Evolutionary conservation across 1,284 basidiomycete genomes (phyloP).

Genomic region (Thelephora terrestris): DNA sequence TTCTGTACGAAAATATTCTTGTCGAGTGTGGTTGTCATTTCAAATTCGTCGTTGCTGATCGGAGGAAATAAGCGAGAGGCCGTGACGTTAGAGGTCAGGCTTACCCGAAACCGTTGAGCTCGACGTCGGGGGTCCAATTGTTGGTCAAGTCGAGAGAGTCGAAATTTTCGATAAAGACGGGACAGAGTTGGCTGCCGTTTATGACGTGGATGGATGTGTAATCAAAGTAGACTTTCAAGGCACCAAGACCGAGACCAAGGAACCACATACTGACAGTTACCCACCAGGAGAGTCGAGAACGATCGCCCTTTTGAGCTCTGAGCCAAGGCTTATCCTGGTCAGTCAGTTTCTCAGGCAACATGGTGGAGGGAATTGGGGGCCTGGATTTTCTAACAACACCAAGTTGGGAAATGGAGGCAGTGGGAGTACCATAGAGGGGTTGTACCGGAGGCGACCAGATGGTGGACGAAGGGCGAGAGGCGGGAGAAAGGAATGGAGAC

Average conservation of each 20-base stretch:
- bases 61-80: not conserved
- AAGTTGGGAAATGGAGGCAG: slow-evolving; percentile 14
- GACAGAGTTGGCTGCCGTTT: slow-evolving; percentile 38
- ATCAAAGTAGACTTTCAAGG: slow-evolving; percentile 37
- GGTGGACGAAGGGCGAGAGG: slow-evolving; percentile 47
- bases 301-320: slow-evolving; percentile 33
- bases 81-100: slow-evolving; percentile 12
- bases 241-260: slow-evolving; percentile 35
- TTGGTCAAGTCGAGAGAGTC: slow-evolving; percentile 36
- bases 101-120: slow-evolving; percentile 67
- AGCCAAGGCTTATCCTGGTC: slow-evolving; percentile 57
- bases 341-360: slow-evolving; percentile 34
- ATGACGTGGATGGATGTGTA: slow-evolving; percentile 32
- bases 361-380: slow-evolving; percentile 39
- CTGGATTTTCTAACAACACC: slow-evolving; percentile 28
- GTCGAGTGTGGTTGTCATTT: slow-evolving; percentile 59
- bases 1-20: slow-evolving; percentile 65
- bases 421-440: slow-evolving; percentile 12
- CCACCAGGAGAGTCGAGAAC: slow-evolving; percentile 45
- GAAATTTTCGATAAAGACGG: slow-evolving; percentile 65
- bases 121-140: slow-evolving; percentile 58
- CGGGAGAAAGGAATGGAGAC: slow-evolving; percentile 55
- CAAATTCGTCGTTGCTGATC: slow-evolving; percentile 63
- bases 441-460: slow-evolving; percentile 50
- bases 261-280: slow-evolving; percentile 39